Evolutionary conservation across 2,329 filamentous ascomycete genomes (phyloP), one percentile per base, ranked within the genome.

Genomic region (Cladosporium oxysporum): DNA sequence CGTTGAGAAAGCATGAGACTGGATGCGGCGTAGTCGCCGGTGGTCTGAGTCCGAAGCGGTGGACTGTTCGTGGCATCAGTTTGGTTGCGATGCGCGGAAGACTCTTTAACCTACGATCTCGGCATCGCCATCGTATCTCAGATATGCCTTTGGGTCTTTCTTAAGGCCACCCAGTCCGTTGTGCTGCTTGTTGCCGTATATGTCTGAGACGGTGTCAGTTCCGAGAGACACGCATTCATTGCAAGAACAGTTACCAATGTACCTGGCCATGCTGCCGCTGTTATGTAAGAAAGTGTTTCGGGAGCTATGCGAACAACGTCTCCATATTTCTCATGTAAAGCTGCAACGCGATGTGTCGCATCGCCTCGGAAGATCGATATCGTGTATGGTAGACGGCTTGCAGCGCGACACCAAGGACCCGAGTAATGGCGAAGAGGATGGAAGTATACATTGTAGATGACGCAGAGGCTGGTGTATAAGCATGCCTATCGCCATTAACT

Each of bases 401-500:
- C 63, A 28, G 66, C 68, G 28, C 68, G 59, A 11, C 69, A 41
- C 18, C 73, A 73, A 2, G 82, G 80, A 0, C 81, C 82, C 1
- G 81, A 81, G 29, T 79, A 79, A 44, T 79, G 76, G 23, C 74
- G 70, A 0, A 83, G 73, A 3, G 82, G 81, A 47, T 81, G 78
- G 64, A 83, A 78, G 68, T 74, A 81, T 23, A 79, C 66, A 64
- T 76, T 78, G 71, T 82, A 79, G 53, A 79, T 68, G 21, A 67
- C 55, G 14, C 7, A 5, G 37, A n/a, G 47, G 35, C n/a, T 18
- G 1, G 31, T 16, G 8, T 47, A 59, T 21, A 26, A 29, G 28
- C n/a, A 29, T 5, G 4, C n/a, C 57, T 59, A 16, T 5, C 2
- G 26, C 4, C 5, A 11, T 58, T 33, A 58, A 33, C 18, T 3